phyloP scores from a whole-genome alignment of 2,329 filamentous ascomycete genomes.

The Calonectria pseudoturangicola region DNA sequence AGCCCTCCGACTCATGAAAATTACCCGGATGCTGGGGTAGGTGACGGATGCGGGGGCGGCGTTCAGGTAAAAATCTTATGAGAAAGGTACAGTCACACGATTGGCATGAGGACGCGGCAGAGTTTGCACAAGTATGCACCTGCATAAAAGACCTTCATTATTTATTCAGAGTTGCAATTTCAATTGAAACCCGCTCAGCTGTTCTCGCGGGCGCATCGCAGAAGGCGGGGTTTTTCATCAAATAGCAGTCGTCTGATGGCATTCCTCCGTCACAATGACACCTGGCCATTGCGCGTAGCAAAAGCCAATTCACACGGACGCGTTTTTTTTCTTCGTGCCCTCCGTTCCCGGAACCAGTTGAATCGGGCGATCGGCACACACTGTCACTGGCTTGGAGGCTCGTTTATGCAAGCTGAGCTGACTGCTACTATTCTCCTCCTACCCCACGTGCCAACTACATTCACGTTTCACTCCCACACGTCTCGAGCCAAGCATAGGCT shows the following conservation, averaged over 20 bases:
- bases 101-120: slow-evolving; percentile 12
- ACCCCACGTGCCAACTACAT: slow-evolving; percentile 22
- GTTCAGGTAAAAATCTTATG: slow-evolving; percentile 7
- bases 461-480: slow-evolving; percentile 2
- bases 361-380: slow-evolving; percentile 24
- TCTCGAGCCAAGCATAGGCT: slow-evolving; percentile 9
- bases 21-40: slow-evolving; percentile 8
- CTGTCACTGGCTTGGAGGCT: slow-evolving; percentile 11
- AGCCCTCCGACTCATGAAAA: slow-evolving; percentile 14
- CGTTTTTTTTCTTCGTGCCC: neutral
- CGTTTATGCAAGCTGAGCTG: slow-evolving; percentile 23
- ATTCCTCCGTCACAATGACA: slow-evolving; percentile 21
- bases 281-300: neutral
- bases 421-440: slow-evolving; percentile 18
- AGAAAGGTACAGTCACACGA: slow-evolving; percentile 13
- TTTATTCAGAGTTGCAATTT: slow-evolving; percentile 11
- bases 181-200: slow-evolving; percentile 6
- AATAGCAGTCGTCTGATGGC: slow-evolving; percentile 6
- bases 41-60: slow-evolving; percentile 20
- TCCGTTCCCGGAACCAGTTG: neutral
- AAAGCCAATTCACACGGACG: slow-evolving; percentile 21
- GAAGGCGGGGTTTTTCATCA: neutral
- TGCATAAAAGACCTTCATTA: neutral
- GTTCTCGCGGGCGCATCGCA: neutral
- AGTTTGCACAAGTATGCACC: neutral